phyloP scores from a whole-genome alignment of 257 asterid species.

The Ocimum tenuiflorum region DNA sequence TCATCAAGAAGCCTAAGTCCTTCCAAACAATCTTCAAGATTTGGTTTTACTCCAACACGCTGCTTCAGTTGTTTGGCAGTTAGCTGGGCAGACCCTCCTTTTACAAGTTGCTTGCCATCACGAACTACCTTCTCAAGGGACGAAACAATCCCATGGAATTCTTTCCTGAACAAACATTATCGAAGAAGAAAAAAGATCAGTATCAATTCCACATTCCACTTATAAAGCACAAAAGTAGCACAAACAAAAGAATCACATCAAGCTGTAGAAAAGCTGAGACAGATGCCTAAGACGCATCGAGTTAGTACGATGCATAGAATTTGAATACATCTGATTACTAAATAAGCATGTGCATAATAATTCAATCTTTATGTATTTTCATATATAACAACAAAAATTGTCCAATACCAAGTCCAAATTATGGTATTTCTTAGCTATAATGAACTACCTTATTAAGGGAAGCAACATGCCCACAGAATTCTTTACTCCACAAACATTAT shows the following conservation, averaged over 20 bases:
- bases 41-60: conserved; percentile 63
- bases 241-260: not conserved
- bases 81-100: conserved; percentile 37
- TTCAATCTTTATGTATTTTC: not conserved
- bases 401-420: not conserved
- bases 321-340: too few relatives aligned
- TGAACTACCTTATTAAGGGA: too few relatives aligned
- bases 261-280: not conserved
- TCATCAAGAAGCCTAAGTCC: conserved; percentile 64
- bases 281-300: not conserved
- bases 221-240: not conserved
- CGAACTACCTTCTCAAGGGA: too few relatives aligned
- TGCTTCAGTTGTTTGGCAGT: conserved; percentile 54
- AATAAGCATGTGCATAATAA: too few relatives aligned
- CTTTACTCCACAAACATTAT: too few relatives aligned
- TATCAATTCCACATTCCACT: not conserved
- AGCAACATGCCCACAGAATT: too few relatives aligned
- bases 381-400: not conserved
- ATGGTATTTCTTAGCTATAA: not conserved
- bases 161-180: conserved; percentile 43
- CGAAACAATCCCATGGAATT: conserved; percentile 39
- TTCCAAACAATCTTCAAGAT: conserved; percentile 54
- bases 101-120: conserved; percentile 51
- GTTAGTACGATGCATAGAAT: not conserved
- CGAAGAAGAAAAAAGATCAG: not conserved